Percentiles rank a stretch among this genome's conserved stretches.
These are phyloP conservation scores for Yamadazyma phyllophila DNA, from an alignment of 805 yeast genomes.

Conservation along the genomic window DNA sequence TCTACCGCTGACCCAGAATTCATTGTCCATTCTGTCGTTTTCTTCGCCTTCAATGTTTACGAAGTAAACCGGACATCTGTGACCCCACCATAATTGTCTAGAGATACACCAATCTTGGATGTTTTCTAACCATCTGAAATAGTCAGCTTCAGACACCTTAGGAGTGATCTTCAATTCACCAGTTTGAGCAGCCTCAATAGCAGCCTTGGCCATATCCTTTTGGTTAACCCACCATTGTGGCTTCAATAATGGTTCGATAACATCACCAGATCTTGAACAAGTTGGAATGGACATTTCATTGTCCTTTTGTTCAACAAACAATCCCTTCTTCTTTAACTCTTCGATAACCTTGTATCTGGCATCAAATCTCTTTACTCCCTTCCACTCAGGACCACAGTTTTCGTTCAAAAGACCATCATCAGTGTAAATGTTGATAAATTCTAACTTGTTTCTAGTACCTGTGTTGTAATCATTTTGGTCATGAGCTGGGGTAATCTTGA, in stretches of 20 bases:
- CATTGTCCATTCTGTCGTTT: constrained; percentile 59
- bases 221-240: constrained; percentile 99
- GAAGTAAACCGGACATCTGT: constrained; percentile 94
- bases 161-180: constrained; percentile 85
- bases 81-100: constrained; percentile 92
- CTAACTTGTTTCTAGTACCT: constrained; percentile 91
- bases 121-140: constrained; percentile 91
- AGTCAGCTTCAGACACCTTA: constrained; percentile 87
- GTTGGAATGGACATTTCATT: constrained; percentile 94
- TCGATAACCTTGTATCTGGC: constrained; percentile 86
- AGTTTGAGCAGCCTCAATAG: constrained; percentile 76
- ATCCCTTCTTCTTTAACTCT: constrained; percentile 58
- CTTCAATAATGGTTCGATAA: constrained; percentile 93
- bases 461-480: constrained; percentile 95
- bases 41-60: constrained; percentile 76
- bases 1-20: constrained; percentile 92
- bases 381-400: constrained; percentile 84
- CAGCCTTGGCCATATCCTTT: constrained; percentile 81
- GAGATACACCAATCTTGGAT: constrained; percentile 99
- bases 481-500: constrained; percentile 97
- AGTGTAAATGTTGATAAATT: constrained; percentile 83
- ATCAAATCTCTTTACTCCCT: constrained; percentile 89
- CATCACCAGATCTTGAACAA: constrained; percentile 95
- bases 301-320: constrained; percentile 81
- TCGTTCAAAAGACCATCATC: constrained; percentile 91